Percentiles rank a stretch among this genome's conserved stretches.
These are phyloP conservation scores for Fusarium pseudoanthophilum DNA, from an alignment of 2,329 filamentous ascomycete species.

Conservation along the genomic window DNA sequence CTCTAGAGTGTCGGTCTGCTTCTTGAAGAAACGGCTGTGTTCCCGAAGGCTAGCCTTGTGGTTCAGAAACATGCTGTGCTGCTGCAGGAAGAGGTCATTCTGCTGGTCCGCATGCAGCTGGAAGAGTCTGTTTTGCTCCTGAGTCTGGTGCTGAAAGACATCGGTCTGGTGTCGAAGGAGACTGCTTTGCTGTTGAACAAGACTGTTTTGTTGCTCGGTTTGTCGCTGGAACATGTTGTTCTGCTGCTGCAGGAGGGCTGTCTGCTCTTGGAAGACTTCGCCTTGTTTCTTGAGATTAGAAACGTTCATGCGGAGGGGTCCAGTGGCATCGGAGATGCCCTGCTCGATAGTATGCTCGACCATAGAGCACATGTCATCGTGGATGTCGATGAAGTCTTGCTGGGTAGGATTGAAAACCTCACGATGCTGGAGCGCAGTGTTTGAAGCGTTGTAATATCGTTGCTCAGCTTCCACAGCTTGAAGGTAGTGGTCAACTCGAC, in stretches of 20 bases:
- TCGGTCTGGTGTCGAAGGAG: background rate
- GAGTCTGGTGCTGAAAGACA: background rate
- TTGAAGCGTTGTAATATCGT: slow-evolving; percentile 28
- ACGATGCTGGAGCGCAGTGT: background rate
- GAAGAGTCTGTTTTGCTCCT: background rate
- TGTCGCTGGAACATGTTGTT: background rate
- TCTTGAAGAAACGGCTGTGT: slow-evolving; percentile 24
- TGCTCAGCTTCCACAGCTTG: slow-evolving; percentile 42
- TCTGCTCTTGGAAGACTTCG: slow-evolving; percentile 21
- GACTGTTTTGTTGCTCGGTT: background rate
- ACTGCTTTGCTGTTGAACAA: background rate
- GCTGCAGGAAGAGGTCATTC: background rate
- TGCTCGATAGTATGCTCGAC: slow-evolving; percentile 49
- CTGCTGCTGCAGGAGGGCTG: background rate
- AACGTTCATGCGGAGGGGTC: slow-evolving; percentile 46
- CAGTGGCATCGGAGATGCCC: slow-evolving; percentile 47
- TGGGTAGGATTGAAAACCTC: background rate
- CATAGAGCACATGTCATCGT: slow-evolving; percentile 45
- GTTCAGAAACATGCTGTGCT: background rate
- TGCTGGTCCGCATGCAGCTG: background rate
- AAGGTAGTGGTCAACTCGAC: slow-evolving; percentile 42
- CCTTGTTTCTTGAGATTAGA: slow-evolving; percentile 41
- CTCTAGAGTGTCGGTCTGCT: slow-evolving; percentile 18
- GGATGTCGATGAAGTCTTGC: slow-evolving; percentile 10
- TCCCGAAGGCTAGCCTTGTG: slow-evolving; percentile 5